phyloP scores from a whole-genome alignment of 306 rosid species.

The Lablab purpureus region DNA sequence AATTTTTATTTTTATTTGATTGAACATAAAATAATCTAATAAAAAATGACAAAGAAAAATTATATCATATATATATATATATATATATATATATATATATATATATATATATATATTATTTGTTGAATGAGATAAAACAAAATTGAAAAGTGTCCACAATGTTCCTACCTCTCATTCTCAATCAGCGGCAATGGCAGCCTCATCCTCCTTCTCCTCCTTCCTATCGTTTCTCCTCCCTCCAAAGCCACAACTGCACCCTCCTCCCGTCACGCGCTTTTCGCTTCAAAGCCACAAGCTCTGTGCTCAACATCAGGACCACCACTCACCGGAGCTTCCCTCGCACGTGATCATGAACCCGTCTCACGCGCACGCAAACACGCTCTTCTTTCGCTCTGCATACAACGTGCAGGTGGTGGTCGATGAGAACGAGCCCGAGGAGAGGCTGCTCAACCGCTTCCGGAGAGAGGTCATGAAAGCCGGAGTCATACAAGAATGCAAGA shows the following conservation, averaged over 20 bases:
- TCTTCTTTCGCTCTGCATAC: slow-evolving; percentile 61
- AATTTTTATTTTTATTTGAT: no score
- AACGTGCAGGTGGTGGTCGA: slow-evolving; percentile 78
- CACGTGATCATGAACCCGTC: slow-evolving; percentile 57
- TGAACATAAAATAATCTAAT: no score
- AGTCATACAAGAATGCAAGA: slow-evolving; percentile 74
- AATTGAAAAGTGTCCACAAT: not conserved
- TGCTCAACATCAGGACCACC: not conserved
- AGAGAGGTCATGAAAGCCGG: slow-evolving; percentile 89
- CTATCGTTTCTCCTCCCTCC: slow-evolving; percentile 36
- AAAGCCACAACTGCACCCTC: slow-evolving; percentile 43
- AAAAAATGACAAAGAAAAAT: no score
- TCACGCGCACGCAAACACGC: slow-evolving; percentile 56
- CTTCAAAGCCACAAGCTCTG: slow-evolving; percentile 42
- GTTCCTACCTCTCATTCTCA: slow-evolving; percentile 16
- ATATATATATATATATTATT: no score
- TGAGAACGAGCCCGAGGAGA: slow-evolving; percentile 85
- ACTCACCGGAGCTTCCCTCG: slow-evolving; percentile 35
- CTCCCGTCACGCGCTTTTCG: slow-evolving; percentile 38
- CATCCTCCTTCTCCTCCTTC: slow-evolving; percentile 41
- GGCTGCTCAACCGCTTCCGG: slow-evolving; percentile 72
- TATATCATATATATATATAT: no score
- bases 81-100: no score
- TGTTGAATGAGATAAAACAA: not conserved
- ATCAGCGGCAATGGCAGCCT: slow-evolving; percentile 40